Base-by-base conservation (phyloP, 1,139 yeast species). In the Nadsonia starkeyi-henricii region DNA sequence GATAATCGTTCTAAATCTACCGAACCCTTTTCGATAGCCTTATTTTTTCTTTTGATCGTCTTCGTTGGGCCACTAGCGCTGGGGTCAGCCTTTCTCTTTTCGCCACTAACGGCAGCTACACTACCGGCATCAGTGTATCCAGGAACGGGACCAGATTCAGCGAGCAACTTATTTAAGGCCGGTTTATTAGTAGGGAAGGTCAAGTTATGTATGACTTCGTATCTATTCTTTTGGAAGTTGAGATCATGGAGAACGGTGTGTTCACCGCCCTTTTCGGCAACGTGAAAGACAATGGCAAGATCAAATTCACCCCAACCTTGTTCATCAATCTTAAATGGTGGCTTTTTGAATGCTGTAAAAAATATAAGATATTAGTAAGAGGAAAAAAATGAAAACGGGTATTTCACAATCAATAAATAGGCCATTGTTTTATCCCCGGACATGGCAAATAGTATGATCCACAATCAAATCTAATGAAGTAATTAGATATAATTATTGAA, bases 251-350 rank as follows among this genome's bases (percentile, higher is more conserved):
- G 78, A 53, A 91, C 67, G 61, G 85, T 84, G 55, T 85, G 75
- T 63, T 88, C 96, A 45, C 96, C 97, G 48, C 82, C 84, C 60
- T 83, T 84, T 52, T 94, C 97, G 36, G 84, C 74, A 51, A 85
- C 71, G 56, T 82, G 85, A 51, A 88, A 71, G 19, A 85, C 74
- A 55, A 91, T 81, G 46, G 85, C 86, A 61, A 91, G 75, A 62
- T 89, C 96, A 61, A 89, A 89, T 58, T 91, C 98, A 62, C 98
- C 98, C 98, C 98, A 91, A 46, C 98, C 98, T 69, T 86, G 83
- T 65, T 91, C 98, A 62, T 81, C 85, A 49, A 91, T 82, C 61
- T 70, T 75, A 68, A 89, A 91, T n/a, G 98, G 98, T 20, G 85
- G 78, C 59, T 80, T 80, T 60, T 85, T 86, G 59, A 86, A 65